phyloP scores from a whole-genome alignment of 148 eudicot genomes.

The Spergularia bocconei region DNA sequence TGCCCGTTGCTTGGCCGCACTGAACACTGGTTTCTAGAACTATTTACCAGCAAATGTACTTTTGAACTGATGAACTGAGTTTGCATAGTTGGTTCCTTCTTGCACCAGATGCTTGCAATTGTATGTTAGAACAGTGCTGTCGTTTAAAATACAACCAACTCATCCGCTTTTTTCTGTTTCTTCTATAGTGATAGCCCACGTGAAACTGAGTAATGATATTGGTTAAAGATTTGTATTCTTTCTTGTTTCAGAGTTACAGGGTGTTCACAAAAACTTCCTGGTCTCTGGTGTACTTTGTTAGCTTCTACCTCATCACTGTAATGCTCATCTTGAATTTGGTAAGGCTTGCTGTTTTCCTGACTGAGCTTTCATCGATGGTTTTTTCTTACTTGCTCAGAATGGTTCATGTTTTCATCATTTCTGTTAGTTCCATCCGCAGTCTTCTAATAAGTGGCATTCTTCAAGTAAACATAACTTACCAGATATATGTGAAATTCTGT shows the following conservation, averaged over 20 bases:
- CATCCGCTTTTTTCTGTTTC: not conserved
- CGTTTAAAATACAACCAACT: not conserved
- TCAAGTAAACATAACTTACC: not conserved
- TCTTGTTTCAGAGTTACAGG: slow-evolving; percentile 64
- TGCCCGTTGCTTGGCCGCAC: not conserved
- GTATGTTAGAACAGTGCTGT: not conserved
- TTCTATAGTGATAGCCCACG: not conserved
- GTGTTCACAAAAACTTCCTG: slow-evolving; percentile 68
- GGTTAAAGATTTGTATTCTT: slow-evolving; percentile 10
- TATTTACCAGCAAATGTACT: not conserved
- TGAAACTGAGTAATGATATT: not conserved
- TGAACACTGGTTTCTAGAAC: not conserved
- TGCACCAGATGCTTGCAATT: not conserved
- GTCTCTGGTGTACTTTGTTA: slow-evolving; percentile 71
- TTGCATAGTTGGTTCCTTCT: not conserved
- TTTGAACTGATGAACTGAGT: not conserved
- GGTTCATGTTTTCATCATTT: not conserved
- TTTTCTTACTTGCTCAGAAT: slow-evolving; percentile 5
- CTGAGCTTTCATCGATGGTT: not conserved
- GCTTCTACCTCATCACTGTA: slow-evolving; percentile 86
- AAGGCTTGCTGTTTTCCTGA: slow-evolving; percentile 30
- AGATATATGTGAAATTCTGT: not conserved
- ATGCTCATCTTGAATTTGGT: slow-evolving; percentile 92
- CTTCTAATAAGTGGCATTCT: not conserved
- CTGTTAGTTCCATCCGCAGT: not conserved